Percentiles rank a stretch among this genome's conserved stretches.
Evolutionary conservation across 306 rosid genomes (phyloP).

Genomic region (Myrica gale): DNA sequence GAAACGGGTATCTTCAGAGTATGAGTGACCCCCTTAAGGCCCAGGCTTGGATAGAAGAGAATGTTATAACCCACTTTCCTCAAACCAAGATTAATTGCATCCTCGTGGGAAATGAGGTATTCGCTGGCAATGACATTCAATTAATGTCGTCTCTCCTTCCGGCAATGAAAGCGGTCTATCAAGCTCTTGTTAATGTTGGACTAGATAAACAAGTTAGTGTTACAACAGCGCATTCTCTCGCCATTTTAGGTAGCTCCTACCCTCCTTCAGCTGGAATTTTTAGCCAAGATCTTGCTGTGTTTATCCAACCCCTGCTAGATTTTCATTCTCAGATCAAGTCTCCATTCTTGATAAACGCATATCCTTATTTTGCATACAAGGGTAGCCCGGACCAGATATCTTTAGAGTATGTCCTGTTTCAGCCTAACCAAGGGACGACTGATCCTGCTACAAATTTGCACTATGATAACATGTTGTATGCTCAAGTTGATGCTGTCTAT

Average conservation of each 20-base stretch:
- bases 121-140: conserved; percentile 42
- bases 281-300: conserved; percentile 44
- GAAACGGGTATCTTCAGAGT: conserved; percentile 54
- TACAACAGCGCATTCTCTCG: conserved; percentile 69
- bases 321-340: conserved; percentile 58
- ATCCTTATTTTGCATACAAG: conserved; percentile 82
- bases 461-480: conserved; percentile 84
- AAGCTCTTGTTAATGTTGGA: conserved; percentile 57
- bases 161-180: conserved; percentile 65
- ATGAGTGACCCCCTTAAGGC: conserved; percentile 62
- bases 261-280: conserved; percentile 78
- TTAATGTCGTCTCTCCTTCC: conserved; percentile 51
- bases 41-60: conserved; percentile 59
- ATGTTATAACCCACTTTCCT: conserved; percentile 54
- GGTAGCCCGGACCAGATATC: conserved; percentile 52
- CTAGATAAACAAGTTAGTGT: conserved; percentile 51
- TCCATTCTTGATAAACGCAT: conserved; percentile 72
- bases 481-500: conserved; percentile 85
- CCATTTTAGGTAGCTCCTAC: conserved; percentile 45
- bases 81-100: conserved; percentile 65
- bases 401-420: conserved; percentile 59
- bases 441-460: conserved; percentile 68
- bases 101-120: conserved; percentile 72
- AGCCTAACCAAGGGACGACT: conserved; percentile 63
- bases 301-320: conserved; percentile 53